Evolutionary conservation across 495 filamentous ascomycete genomes (phyloP), one percentile per base, ranked within the genome.

Genomic region (Elaphomyces granulatus): DNA sequence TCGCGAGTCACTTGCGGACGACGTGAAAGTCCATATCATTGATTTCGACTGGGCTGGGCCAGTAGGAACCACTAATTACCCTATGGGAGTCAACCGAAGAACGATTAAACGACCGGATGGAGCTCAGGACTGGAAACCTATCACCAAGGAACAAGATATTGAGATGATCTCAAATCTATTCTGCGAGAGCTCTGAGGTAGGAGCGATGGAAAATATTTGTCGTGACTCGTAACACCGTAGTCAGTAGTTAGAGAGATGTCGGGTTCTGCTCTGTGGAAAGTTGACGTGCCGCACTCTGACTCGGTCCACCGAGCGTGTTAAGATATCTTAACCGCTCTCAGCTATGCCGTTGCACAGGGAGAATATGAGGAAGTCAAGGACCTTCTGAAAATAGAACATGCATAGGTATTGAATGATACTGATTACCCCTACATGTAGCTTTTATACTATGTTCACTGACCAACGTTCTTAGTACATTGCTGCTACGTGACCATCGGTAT

Each of bases 361-460:
- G 77, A 88, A 45, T 52, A 80, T 20, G 57, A 70, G 19, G 68
- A 70, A 7, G 76, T 85, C 3, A 45, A 65, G 19, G 69, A 77
- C 30, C 68, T 93, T 28, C 61, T 93, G 40, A 75, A 74, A 20
- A 67, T 67, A 3, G 80, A 82, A 43, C 57, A 66, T 14, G 64
- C 75, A 42, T 78, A 73, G 62, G 60, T 94, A 15, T 61, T 94
- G 12, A 81, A 83, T 49, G 75, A 77, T 41, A 71, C 74, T 30
- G 87, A 95, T 56, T 93, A 94, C 52, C 81, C 80, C 18, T 93
- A 94, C 56, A 92, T 87, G 14, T 83, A 84, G 8, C 53, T 82
- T 43, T 76, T 80, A 56, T 65, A 75, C 15, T 15, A 16, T 20
- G 19, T 31, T 30, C 8, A 35, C 15, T 40, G 23, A 14, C 31